Base-by-base conservation (phyloP, 352 stramenopile genomes). In the Phytophthora palmivora region DNA sequence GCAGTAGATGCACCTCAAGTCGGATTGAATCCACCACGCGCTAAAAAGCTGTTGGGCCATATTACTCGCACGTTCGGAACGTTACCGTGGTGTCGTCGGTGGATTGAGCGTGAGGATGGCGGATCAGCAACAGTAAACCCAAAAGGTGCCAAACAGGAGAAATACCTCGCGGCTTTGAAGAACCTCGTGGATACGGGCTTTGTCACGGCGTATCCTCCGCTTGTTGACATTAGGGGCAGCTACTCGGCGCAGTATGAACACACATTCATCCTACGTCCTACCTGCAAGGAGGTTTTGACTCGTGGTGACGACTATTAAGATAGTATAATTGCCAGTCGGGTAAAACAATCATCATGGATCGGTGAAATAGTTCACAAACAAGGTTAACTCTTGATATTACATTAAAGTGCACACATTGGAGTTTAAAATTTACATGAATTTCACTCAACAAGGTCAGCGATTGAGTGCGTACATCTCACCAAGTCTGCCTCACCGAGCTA, bases 41-140 rank as follows among this genome's bases (percentile, higher is more conserved):
- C 97, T 15, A 98, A 98, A 70, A 97, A 98, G 73, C 73, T 99
- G 37, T 79, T 99, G 32, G 75, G 66, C 18, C 97, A 99, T 73
- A 98, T 99, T 63, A 99, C 98, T 63, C 98, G 98, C 64, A 99
- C 97, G 10, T 99, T 99, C 77, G 97, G 96, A 15, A 99, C 97
- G 8, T 84, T 99, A 32, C 94, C 97, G 11, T 99, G 99, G 81
- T 99, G 97, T 74, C 85, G 92, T 45, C 82, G 97, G 60, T 99
- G 96, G 95, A 81, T 99, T 21, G 97, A 99, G 68, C 87, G 96
- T 19, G 87, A 98, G 19, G 97, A 99, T 77, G 97, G 97, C 34
- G 97, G 97, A 22, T 99, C 96, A 26, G 74, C 79, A 15, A 84
- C 79, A 7, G 78, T 97, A 53, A 97, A 98, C 72, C 87, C 89